phyloP scores from a whole-genome alignment of 768 basidiomycete genomes.

The Lactarius pseudohatsudake region DNA sequence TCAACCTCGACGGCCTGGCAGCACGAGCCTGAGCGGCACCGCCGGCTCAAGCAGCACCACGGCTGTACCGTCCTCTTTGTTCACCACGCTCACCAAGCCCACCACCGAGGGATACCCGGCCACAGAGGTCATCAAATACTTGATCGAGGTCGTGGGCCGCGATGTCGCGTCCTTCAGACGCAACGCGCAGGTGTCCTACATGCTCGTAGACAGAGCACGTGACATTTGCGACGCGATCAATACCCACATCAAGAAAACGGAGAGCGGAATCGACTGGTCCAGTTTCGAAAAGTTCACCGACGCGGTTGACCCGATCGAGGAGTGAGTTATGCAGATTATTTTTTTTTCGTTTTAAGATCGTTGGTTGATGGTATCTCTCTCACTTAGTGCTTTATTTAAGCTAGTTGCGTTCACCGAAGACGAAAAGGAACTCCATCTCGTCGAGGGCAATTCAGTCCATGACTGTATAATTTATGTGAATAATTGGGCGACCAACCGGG shows the following conservation, averaged over 20 bases:
- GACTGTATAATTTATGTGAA: constrained; percentile 16
- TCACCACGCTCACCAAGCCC: not conserved
- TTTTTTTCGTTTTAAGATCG: not conserved
- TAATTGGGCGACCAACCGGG: constrained; percentile 21
- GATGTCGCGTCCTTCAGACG: constrained; percentile 27
- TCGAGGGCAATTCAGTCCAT: constrained; percentile 6
- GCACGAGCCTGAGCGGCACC: not conserved
- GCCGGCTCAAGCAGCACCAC: not conserved
- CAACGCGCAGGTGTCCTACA: constrained; percentile 29
- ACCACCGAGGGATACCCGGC: constrained; percentile 19
- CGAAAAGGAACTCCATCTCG: constrained; percentile 17
- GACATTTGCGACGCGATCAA: constrained; percentile 30
- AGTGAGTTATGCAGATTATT: constrained; percentile 9
- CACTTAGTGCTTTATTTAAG: constrained; percentile 15
- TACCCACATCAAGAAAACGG: constrained; percentile 19
- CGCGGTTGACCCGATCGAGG: constrained; percentile 31
- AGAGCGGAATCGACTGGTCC: constrained; percentile 22
- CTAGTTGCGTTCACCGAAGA: constrained; percentile 19
- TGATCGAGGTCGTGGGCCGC: constrained; percentile 23
- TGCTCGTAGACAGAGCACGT: constrained; percentile 28
- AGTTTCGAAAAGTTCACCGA: constrained; percentile 27
- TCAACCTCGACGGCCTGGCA: not conserved
- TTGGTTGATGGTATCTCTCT: not conserved
- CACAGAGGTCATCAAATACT: constrained; percentile 28
- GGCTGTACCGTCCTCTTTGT: constrained; percentile 1